Evolutionary conservation across 495 filamentous ascomycete genomes (phyloP), one percentile per base, ranked within the genome.

Genomic region (Tuber microsphaerosporum): DNA sequence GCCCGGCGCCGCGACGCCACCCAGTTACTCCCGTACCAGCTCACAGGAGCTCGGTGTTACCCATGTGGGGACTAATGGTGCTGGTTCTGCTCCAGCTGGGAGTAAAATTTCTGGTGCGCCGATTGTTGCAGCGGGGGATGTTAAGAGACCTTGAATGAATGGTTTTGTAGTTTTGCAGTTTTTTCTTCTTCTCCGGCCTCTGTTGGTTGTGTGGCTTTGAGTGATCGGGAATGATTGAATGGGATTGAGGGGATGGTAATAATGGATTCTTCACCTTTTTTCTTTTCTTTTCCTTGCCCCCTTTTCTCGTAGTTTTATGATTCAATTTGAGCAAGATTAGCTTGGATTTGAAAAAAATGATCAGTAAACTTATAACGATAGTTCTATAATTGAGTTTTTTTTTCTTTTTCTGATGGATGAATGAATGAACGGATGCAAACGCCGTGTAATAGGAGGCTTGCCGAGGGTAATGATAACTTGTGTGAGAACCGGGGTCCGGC

Each of bases 11-110:
- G 72, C 77, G n/a, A 46, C 73, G 2, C 77, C 76, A 68, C 77
- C 76, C 19, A 79, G 70, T 22, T 79, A 79, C 69, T 75, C 77
- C 44, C 77, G 76, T 26, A 79, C 72, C 10, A 51, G 77, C 17
- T 61, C 70, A 42, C 77, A 79, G 22, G 77, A 79, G 41, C 45
- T 61, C 0, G 77, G 76, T 5, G 46, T 73, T 37, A 75, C 70
- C 22, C 51, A 39, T 10, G 8, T 41, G 22, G 45, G 76, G 31
- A 19, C 31, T 65, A 65, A 65, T 17, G 56, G 56, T 17, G 26
- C 56, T 65, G 22, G 46, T 22, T 22, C 46, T 48, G 46, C 46
- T 4, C n/a, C 22, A 14, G 26, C 3, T 5, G 26, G 26, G 26
- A 65, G 34, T 65, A 26, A 26, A 34, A 14, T 65, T 65, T 31